Percentiles rank a stretch among this genome's conserved stretches.
These are phyloP conservation scores for Fusarium fujikuroi DNA, from an alignment of 2,329 filamentous ascomycete genomes.

Conservation along the genomic window DNA sequence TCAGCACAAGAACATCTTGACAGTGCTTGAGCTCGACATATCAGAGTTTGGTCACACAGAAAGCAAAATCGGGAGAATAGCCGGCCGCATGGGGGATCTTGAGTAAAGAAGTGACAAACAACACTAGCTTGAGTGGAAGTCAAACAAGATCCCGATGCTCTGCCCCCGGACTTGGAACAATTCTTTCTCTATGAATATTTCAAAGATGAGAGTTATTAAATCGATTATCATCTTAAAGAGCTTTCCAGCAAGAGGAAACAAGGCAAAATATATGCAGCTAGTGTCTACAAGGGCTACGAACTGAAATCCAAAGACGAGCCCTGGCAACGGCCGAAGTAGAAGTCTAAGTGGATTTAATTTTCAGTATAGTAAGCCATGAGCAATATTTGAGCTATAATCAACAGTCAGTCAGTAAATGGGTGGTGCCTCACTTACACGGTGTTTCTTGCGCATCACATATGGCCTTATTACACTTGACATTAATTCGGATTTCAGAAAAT, in stretches of 20 bases:
- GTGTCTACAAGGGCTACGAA: background rate
- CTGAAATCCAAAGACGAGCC: background rate
- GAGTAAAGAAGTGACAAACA: background rate
- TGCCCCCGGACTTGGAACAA: constrained; percentile 5
- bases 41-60: background rate
- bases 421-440: no score
- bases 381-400: no score
- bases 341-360: background rate
- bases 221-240: constrained; percentile 12
- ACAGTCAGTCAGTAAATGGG: no score
- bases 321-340: background rate
- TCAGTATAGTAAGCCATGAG: background rate
- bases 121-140: background rate
- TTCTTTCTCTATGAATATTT: constrained; percentile 12
- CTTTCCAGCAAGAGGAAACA: background rate
- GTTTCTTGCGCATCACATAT: background rate
- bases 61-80: background rate
- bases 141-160: background rate
- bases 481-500: no score
- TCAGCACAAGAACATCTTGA: background rate
- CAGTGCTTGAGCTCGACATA: background rate
- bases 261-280: background rate
- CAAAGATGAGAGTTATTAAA: background rate
- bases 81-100: background rate
- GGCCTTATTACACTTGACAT: background rate